Evolutionary conservation across 2,329 filamentous ascomycete genomes (phyloP).

Genomic region (Cladosporium sphaerospermum): DNA sequence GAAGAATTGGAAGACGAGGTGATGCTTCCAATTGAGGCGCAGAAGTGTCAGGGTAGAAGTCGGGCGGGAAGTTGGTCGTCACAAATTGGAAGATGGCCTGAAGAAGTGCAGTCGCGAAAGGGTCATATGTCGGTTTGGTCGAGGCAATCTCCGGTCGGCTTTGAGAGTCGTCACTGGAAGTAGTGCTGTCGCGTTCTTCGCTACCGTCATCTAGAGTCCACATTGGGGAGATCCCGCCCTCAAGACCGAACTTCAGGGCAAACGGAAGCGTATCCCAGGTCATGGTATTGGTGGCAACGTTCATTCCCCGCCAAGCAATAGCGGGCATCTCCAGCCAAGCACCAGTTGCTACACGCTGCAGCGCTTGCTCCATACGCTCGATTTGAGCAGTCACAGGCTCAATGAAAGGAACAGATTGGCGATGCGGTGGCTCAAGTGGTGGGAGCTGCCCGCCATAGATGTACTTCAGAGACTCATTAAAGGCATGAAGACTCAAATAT

Average conservation of each 20-base stretch:
- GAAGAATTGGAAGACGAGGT: constrained; percentile 38
- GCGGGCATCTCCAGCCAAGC: constrained; percentile 44
- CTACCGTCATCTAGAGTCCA: constrained; percentile 30
- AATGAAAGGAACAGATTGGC: constrained; percentile 9
- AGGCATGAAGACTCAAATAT: constrained; percentile 19
- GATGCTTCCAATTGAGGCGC: constrained; percentile 43
- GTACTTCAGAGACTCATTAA: constrained; percentile 26
- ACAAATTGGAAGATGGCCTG: constrained; percentile 54
- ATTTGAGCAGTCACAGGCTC: constrained; percentile 12
- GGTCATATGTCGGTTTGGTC: constrained; percentile 41
- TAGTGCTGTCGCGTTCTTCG: constrained; percentile 33
- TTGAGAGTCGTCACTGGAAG: constrained; percentile 19
- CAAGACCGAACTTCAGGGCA: constrained; percentile 54
- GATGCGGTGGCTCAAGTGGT: constrained; percentile 16
- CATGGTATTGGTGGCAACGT: constrained; percentile 53
- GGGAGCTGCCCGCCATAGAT: constrained; percentile 29
- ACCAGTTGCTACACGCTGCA: constrained; percentile 61
- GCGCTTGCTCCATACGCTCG: constrained; percentile 32
- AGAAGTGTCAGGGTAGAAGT: constrained; percentile 53
- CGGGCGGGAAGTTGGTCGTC: constrained; percentile 52
- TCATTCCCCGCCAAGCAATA: constrained; percentile 44
- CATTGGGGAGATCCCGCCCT: constrained; percentile 36
- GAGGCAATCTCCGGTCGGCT: not conserved
- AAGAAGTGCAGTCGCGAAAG: constrained; percentile 50
- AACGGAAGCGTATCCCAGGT: constrained; percentile 59